These are phyloP conservation scores for Neurospora sp. DNA, from an alignment of 495 filamentous ascomycete species.

Conservation along the genomic window DNA sequence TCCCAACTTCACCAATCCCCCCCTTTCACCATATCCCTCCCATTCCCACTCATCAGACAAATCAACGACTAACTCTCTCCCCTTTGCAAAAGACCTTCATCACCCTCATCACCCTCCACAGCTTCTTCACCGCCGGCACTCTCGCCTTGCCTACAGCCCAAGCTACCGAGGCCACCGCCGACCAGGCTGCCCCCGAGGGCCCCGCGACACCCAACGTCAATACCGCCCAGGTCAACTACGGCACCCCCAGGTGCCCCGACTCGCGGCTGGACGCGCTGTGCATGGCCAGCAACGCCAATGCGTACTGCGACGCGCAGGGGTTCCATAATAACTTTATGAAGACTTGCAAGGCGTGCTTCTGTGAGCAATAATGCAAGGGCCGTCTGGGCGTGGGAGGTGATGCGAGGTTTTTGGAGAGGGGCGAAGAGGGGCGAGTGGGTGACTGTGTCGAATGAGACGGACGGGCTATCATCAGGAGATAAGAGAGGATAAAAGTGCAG, in stretches of 20 bases:
- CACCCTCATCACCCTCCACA: background rate
- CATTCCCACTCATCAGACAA: background rate
- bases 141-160: background rate
- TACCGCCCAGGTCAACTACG: background rate
- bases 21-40: background rate
- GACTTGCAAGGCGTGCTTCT: conserved; percentile 5
- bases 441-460: too few species aligned
- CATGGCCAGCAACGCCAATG: conserved; percentile 5
- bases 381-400: too few species aligned
- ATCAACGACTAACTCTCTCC: background rate
- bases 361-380: background rate
- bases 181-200: background rate
- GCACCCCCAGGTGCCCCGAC: conserved; percentile 11
- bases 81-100: background rate
- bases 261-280: conserved; percentile 7
- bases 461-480: too few species aligned
- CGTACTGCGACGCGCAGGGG: conserved; percentile 14
- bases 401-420: too few species aligned
- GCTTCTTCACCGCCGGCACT: background rate
- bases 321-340: conserved; percentile 14
- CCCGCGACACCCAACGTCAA: background rate
- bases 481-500: too few species aligned
- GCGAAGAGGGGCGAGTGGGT: too few species aligned
- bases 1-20: background rate
- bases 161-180: background rate